phyloP scores from a whole-genome alignment of 148 eudicot species.

The Chenopodium berlandieri region DNA sequence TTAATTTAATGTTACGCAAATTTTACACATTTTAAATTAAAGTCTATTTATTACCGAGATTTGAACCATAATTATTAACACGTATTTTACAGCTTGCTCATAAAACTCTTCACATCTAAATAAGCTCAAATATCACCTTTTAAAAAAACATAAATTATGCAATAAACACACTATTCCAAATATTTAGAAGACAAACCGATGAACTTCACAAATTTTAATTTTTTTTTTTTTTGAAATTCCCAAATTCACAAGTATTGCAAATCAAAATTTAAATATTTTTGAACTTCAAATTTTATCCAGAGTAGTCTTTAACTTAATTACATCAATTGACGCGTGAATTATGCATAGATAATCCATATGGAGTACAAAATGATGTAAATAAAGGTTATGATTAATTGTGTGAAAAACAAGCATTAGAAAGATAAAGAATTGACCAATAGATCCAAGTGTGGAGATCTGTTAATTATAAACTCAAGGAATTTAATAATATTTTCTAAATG shows the following conservation, averaged over 20 bases:
- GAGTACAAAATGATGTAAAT: not conserved
- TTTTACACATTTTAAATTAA: constrained; percentile 28
- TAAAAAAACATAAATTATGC: not conserved
- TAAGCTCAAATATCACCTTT: not conserved
- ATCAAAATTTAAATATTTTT: too few species aligned
- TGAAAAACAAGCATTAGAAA: not conserved
- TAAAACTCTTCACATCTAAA: constrained; percentile 11
- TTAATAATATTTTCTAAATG: constrained; percentile 6
- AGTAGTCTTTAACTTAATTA: too few species aligned
- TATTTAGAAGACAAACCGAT: not conserved
- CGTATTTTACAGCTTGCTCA: constrained; percentile 17
- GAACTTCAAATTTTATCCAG: too few species aligned
- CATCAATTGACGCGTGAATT: too few species aligned
- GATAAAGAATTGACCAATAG: constrained; percentile 22
- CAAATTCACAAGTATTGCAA: not conserved
- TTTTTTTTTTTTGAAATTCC: not conserved
- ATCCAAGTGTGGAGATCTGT: constrained; percentile 21
- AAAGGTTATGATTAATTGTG: not conserved
- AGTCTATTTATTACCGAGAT: constrained; percentile 8
- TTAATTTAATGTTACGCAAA: constrained; percentile 31
- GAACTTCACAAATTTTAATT: not conserved
- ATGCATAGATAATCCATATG: too few species aligned
- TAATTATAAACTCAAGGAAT: constrained; percentile 5
- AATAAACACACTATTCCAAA: not conserved
- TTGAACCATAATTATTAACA: constrained; percentile 15